phyloP scores from a whole-genome alignment of 2,329 filamentous ascomycete genomes.

The Ascochyta clinopodiicola region DNA sequence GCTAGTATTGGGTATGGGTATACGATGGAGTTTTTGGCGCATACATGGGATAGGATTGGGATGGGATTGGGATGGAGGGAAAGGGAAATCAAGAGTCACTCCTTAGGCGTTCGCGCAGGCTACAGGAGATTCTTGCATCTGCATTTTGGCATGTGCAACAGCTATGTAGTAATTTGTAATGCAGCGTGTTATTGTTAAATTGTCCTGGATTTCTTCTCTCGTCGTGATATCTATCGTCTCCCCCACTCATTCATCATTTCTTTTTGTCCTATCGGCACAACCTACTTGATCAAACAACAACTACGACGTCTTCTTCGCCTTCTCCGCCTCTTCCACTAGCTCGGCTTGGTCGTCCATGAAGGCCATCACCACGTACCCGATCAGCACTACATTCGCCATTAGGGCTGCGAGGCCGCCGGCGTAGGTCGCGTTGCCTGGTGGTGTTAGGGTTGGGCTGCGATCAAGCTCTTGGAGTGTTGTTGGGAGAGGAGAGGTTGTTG shows the following conservation, averaged over 20 bases:
- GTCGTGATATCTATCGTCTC: too few relatives aligned
- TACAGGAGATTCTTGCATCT: slow-evolving; percentile 14
- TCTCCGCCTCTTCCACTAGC: slow-evolving; percentile 53
- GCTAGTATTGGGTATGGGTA: not conserved
- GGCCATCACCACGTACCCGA: slow-evolving; percentile 90
- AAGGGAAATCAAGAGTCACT: slow-evolving; percentile 16
- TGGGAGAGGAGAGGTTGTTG: not conserved
- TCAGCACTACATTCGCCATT: slow-evolving; percentile 87
- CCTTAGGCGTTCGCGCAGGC: slow-evolving; percentile 21
- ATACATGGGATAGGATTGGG: not conserved
- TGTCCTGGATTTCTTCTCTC: too few relatives aligned
- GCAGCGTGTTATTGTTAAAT: slow-evolving; percentile 10
- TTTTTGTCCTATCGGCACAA: too few relatives aligned
- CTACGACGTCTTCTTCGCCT: slow-evolving; percentile 42
- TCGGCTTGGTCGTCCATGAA: slow-evolving; percentile 80
- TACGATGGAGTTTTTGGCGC: slow-evolving; percentile 19
- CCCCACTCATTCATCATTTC: too few relatives aligned
- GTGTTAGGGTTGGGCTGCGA: not conserved
- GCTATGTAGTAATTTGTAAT: slow-evolving; percentile 38
- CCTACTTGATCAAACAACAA: too few relatives aligned
- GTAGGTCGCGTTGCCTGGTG: slow-evolving; percentile 81
- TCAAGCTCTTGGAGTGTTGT: too few relatives aligned
- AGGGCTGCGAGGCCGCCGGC: slow-evolving; percentile 86
- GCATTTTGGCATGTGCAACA: not conserved
- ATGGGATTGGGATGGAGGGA: not conserved